Evolutionary conservation across 1,284 basidiomycete genomes (phyloP).

Genomic region (Agaricales sp.): DNA sequence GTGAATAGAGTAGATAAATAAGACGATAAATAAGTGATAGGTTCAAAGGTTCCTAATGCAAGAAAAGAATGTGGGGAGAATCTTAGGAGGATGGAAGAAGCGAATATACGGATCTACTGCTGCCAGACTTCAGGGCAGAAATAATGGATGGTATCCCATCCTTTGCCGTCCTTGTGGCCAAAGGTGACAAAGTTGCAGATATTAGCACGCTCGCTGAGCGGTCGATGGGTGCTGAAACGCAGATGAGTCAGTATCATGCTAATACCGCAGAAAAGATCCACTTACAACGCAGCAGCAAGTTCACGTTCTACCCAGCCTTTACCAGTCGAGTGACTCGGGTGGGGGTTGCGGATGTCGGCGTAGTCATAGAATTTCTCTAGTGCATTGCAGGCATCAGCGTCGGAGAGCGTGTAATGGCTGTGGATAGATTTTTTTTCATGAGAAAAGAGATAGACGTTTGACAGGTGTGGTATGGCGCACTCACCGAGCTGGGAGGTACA

Average conservation of each 20-base stretch:
- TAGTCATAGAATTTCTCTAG: background rate
- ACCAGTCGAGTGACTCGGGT: no score
- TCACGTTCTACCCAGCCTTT: background rate
- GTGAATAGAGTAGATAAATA: no score
- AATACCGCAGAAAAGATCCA: background rate
- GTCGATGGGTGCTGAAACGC: background rate
- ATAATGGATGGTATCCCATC: background rate
- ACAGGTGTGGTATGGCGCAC: no score
- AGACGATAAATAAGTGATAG: no score
- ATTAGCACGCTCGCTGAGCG: background rate
- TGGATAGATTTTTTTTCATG: no score
- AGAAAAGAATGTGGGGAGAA: no score
- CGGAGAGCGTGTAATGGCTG: background rate
- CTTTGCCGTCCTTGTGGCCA: background rate
- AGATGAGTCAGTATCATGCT: background rate
- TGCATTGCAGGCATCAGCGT: background rate
- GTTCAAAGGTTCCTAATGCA: no score
- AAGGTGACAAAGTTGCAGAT: background rate
- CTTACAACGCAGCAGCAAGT: background rate
- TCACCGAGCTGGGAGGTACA: background rate
- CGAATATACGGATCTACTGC: no score
- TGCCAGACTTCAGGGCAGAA: background rate
- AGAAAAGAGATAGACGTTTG: no score
- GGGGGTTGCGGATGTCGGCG: background rate
- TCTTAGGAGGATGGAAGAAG: no score